phyloP scores from a whole-genome alignment of 352 stramenopile genomes.

The Pythium biforme region DNA sequence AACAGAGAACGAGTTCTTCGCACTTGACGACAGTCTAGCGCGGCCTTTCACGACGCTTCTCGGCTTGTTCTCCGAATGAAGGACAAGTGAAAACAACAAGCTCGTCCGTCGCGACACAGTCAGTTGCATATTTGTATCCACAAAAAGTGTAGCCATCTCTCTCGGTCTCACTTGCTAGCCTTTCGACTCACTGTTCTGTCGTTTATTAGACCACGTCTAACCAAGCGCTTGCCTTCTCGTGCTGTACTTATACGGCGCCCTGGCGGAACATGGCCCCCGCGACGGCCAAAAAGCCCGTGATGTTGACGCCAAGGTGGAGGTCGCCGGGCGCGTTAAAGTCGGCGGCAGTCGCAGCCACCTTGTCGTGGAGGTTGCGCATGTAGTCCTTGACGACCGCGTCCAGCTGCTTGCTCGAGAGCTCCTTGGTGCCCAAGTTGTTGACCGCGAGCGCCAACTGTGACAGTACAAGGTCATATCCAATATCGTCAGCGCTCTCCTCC shows the following conservation, averaged over 20 bases:
- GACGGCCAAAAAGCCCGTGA: constrained; percentile 96
- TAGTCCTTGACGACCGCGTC: constrained; percentile 82
- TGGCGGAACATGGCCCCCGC: constrained; percentile 97
- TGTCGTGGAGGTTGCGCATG: constrained; percentile 75
- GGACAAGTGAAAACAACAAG: not conserved
- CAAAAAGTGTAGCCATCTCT: constrained; percentile 3
- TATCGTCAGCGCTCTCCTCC: too few relatives aligned
- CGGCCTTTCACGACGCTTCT: not conserved
- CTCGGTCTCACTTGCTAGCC: too few relatives aligned
- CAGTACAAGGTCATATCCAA: not conserved
- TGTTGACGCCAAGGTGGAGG: constrained; percentile 92
- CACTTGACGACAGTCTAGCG: too few relatives aligned
- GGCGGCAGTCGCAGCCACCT: constrained; percentile 60
- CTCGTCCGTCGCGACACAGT: constrained; percentile 7
- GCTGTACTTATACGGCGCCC: constrained; percentile 92
- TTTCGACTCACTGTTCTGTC: too few relatives aligned
- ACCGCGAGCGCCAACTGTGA: constrained; percentile 61
- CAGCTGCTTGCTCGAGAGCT: constrained; percentile 59
- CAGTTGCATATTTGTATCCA: not conserved
- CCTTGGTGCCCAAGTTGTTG: constrained; percentile 52
- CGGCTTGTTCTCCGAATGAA: not conserved
- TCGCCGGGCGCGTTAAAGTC: constrained; percentile 81
- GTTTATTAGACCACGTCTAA: too few relatives aligned
- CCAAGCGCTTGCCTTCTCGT: too few relatives aligned
- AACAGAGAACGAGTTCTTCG: too few relatives aligned